Evolutionary conservation across 176 grass and related monocot genomes (phyloP), one percentile per base, ranked within the genome.

Genomic region (Rhipidocladum racemiflorum): DNA sequence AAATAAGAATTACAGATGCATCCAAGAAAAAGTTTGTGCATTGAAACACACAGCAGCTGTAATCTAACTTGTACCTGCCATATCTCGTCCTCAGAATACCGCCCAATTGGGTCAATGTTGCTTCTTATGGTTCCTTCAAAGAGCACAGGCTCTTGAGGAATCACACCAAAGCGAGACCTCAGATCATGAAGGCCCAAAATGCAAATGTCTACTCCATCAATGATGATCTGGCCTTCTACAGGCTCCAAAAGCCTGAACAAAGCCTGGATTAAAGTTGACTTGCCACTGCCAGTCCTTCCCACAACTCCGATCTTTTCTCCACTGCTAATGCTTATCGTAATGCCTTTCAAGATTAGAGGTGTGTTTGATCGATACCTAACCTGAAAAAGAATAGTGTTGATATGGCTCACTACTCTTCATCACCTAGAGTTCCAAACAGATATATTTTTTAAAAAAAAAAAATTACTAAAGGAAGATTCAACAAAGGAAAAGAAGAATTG

Each of bases 241-340:
- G 95, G 95, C 80, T 97, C 95, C 45, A 94, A 64, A 46, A 97
- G 81, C 88, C 92, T 91, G 83, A 97, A 97, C 43, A 97, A 91
- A 76, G 85, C 95, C 66, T 94, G 92, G 71, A 97, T 81, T 28
- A 73, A 4, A 34, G 95, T 97, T 12, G 95, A 94, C 76, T 97
- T 97, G 78, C 95, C 95, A 51, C 95, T 97, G 68, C 95, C 95
- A 32, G 95, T 97, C 60, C 95, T 88, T 18, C 95, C 95, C 14
- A 97, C 95, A 20, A 97, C 81, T 79, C 95, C 95, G 62, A 97
- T 89, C 76, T 97, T 94, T 75, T 94, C 90, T 51, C 95, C 95
- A 57, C 82, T 81, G 6, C 54, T 69, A 73, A 97, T 89, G 66
- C 60, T 94, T 42, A 94, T 9, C 4, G 95, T 91, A 73, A 97